A percentile compares a stretch with the other conserved stretches of the same genome.
Conservation (phyloP, 371 early-diverging fungal species). For the Capillidium rhysosporum region DNA sequence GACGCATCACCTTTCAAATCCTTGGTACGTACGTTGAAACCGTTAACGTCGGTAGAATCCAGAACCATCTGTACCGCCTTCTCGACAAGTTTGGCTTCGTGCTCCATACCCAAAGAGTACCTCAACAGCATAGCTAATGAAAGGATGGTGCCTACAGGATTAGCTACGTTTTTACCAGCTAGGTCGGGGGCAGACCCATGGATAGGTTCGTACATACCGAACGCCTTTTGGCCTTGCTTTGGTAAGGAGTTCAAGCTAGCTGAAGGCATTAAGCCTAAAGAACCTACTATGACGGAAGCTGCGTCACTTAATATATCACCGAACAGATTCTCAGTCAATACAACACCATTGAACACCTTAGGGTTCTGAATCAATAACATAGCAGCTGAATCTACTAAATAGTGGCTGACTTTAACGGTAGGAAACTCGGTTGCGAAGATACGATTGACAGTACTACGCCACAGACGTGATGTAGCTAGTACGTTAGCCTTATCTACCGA, state of each 20-base stretch:
- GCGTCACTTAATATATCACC: slow-evolving; percentile 94
- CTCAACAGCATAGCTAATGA: slow-evolving; percentile 83
- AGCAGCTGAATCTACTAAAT: slow-evolving; percentile 88
- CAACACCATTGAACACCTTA: slow-evolving; percentile 71
- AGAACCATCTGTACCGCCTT: slow-evolving; percentile 80
- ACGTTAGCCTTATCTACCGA: slow-evolving; percentile 97
- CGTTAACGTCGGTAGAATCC: slow-evolving; percentile 45
- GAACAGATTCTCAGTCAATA: slow-evolving; percentile 96
- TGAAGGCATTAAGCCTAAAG: slow-evolving; percentile 80
- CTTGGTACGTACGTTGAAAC: slow-evolving; percentile 57
- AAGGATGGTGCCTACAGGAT: slow-evolving; percentile 93
- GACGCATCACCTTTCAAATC: slow-evolving; percentile 73
- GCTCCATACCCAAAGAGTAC: slow-evolving; percentile 74
- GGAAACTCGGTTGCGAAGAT: slow-evolving; percentile 75
- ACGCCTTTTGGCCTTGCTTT: slow-evolving; percentile 38
- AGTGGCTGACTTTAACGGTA: slow-evolving; percentile 54
- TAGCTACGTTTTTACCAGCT: slow-evolving; percentile 86
- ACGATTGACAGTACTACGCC: slow-evolving; percentile 80
- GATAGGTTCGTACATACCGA: slow-evolving; percentile 93
- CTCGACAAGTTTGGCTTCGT: slow-evolving; percentile 77
- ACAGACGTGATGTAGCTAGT: slow-evolving; percentile 87
- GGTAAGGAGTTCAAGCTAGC: slow-evolving; percentile 77
- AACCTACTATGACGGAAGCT: slow-evolving; percentile 85
- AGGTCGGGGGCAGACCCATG: slow-evolving; percentile 97
- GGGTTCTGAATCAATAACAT: slow-evolving; percentile 92